Conservation (phyloP, 192 early-diverging fungal species). For the Podila clonocystis region DNA sequence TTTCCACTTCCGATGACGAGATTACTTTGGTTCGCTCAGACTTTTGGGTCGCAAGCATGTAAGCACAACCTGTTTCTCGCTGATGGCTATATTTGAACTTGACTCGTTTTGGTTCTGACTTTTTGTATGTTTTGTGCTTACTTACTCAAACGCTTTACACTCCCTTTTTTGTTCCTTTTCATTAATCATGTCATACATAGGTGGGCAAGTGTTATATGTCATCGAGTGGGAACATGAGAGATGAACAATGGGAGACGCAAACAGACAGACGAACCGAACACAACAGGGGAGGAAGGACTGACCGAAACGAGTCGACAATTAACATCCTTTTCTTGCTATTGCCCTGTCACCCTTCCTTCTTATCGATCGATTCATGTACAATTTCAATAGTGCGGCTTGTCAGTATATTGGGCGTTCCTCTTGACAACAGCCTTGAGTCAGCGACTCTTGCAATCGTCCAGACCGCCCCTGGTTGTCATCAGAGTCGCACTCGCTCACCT, state of each 20-base stretch:
- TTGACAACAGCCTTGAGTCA: conserved; percentile 58
- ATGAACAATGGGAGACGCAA: neutral
- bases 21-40: conserved; percentile 26
- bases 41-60: conserved; percentile 47
- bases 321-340: neutral
- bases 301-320: neutral
- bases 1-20: neutral
- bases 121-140: neutral
- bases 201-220: conserved; percentile 30
- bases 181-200: conserved; percentile 10
- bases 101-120: too few species aligned
- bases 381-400: conserved; percentile 52
- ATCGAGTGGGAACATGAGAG: neutral
- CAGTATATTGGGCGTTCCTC: conserved; percentile 62
- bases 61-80: neutral
- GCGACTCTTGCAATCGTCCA: conserved; percentile 59
- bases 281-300: neutral
- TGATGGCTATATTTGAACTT: neutral
- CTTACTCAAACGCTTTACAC: neutral
- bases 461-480: conserved; percentile 55
- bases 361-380: neutral
- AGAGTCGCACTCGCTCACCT: conserved; percentile 54
- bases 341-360: neutral
- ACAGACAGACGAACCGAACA: too few species aligned
- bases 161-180: neutral